These are phyloP conservation scores for Amylostereum areolatum DNA, from an alignment of 1,284 basidiomycete genomes.

Conservation along the genomic window DNA sequence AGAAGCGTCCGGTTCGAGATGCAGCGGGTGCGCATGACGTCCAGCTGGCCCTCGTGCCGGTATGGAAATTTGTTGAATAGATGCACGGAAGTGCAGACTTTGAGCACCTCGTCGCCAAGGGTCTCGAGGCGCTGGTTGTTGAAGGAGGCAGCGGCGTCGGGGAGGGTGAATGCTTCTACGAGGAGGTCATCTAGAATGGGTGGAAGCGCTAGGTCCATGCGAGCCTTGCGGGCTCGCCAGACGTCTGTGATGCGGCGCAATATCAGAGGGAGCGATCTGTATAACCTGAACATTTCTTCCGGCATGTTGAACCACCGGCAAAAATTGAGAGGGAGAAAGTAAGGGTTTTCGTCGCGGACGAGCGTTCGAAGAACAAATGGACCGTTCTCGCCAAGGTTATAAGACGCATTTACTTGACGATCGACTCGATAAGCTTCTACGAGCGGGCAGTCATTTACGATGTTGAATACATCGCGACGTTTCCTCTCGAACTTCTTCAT, in stretches of 20 bases:
- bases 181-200: constrained; percentile 50
- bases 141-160: constrained; percentile 52
- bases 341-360: constrained; percentile 1
- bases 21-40: constrained; percentile 51
- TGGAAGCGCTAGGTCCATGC: constrained; percentile 50
- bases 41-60: constrained; percentile 78
- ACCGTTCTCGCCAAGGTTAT: constrained; percentile 27
- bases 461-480: constrained; percentile 24
- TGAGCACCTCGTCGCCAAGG: constrained; percentile 76
- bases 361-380: background rate
- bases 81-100: constrained; percentile 70
- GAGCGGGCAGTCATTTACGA: constrained; percentile 53
- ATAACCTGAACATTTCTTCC: constrained; percentile 39
- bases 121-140: constrained; percentile 84
- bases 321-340: constrained; percentile 45
- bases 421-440: constrained; percentile 42
- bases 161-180: constrained; percentile 69
- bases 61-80: constrained; percentile 69
- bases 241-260: constrained; percentile 58
- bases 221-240: constrained; percentile 50
- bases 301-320: constrained; percentile 49
- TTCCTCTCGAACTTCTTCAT: constrained; percentile 46
- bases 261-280: constrained; percentile 58
- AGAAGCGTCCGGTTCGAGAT: constrained; percentile 69
- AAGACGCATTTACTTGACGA: constrained; percentile 37